Percentiles rank a stretch among this genome's conserved stretches.
Conservation (phyloP, 2,329 filamentous ascomycete genomes). For the Chaetomium olivaceum region DNA sequence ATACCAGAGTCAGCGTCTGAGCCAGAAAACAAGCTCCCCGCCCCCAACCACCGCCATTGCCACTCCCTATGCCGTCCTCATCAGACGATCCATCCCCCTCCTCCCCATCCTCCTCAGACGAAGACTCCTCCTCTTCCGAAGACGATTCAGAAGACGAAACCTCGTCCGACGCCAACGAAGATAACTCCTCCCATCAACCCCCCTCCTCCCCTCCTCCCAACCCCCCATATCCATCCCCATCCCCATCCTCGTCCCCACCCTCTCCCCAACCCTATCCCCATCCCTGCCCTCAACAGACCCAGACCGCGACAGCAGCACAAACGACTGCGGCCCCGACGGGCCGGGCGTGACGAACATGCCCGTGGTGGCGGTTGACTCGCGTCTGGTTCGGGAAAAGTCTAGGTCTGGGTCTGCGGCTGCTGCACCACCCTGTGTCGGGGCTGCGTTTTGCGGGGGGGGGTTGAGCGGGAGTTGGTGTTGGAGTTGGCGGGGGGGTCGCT, state of each 20-base stretch:
- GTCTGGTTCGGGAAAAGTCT: not conserved
- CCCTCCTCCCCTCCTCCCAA: no score
- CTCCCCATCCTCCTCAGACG: not conserved
- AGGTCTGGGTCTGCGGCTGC: not conserved
- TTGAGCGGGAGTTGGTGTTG: not conserved
- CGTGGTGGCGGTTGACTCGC: not conserved
- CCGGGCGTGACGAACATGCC: slow-evolving; percentile 8
- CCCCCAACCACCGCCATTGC: not conserved
- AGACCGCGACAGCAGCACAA: no score
- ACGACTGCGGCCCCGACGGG: not conserved
- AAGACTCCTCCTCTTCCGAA: not conserved
- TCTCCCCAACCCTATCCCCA: not conserved
- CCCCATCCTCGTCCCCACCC: no score
- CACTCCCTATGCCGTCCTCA: not conserved
- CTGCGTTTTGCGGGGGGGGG: no score
- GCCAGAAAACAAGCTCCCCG: not conserved
- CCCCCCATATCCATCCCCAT: no score
- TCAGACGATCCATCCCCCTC: not conserved
- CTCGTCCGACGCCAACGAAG: not conserved
- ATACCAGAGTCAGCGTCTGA: not conserved
- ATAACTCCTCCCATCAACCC: not conserved
- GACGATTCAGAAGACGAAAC: not conserved
- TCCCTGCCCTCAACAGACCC: no score
- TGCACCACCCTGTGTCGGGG: no score
- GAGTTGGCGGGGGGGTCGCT: not conserved